Evolutionary conservation across 495 filamentous ascomycete genomes (phyloP), one percentile per base, ranked within the genome.

Genomic region (Hypomontagnella submonticulosa): DNA sequence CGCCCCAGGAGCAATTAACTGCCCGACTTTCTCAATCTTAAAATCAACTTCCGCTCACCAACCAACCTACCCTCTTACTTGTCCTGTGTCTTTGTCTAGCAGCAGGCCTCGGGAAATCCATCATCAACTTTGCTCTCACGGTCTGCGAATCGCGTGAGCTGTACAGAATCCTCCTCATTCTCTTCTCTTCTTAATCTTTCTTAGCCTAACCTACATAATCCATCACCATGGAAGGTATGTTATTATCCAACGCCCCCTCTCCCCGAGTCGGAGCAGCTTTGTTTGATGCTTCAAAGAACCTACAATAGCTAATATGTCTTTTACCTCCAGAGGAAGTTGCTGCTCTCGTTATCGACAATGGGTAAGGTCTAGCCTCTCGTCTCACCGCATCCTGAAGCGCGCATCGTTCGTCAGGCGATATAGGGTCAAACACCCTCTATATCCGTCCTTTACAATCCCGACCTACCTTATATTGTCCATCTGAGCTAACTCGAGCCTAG

Each of bases 301-400:
- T 58, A 50, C 66, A 66, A 57, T 69, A 57, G 70, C 90, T 93
- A 81, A 93, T 76, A 60, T 71, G 49, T 61, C 69, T 78, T 70
- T 69, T 57, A 61, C 61, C 55, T 85, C 82, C 78, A 98, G 95
- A 99, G 86, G 95, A 99, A 90, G 95, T 99, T 84, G 95, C 95
- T 81, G 95, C 95, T 82, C 94, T 99, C 92, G 95, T 99, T 83
- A 99, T 99, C 83, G 95, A 99, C 93, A 99, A 99, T 98, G 95
- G 95, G 95, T 99, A 92, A 88, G 92, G 76, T 75, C 56, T 70
- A 51, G 19, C 57, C 61, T 60, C 6, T 37, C 55, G 36, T 69
- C 68, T 74, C 72, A 73, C 72, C 74, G 74, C 73, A 73, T 71
- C 63, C 71, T 65, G 53, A 63, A 56, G 63, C 72, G 48, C 72